Evolutionary conservation across 768 basidiomycete species (phyloP).

Genomic region (Pholiota molesta): DNA sequence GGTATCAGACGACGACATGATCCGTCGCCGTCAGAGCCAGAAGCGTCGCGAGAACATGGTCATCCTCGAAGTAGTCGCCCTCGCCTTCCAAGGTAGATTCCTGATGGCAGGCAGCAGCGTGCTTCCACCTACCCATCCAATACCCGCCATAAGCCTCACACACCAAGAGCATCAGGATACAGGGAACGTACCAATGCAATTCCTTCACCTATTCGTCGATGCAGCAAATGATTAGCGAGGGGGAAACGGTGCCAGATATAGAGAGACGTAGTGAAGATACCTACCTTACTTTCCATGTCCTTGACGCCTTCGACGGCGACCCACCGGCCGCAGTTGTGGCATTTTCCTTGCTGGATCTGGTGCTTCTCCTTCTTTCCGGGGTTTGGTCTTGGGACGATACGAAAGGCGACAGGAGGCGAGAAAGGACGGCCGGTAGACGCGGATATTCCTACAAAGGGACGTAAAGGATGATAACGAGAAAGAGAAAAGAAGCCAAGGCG

Average conservation of each 20-base stretch:
- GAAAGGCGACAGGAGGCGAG: constrained; percentile 74
- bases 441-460: constrained; percentile 60
- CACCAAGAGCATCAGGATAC: not conserved
- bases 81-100: constrained; percentile 59
- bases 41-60: constrained; percentile 38
- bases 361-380: constrained; percentile 63
- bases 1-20: not conserved
- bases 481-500: not conserved
- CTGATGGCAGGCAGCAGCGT: constrained; percentile 77
- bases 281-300: constrained; percentile 73
- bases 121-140: constrained; percentile 66
- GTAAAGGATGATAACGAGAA: too few relatives aligned
- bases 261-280: constrained; percentile 31
- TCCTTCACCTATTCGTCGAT: constrained; percentile 58
- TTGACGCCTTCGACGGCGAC: constrained; percentile 73
- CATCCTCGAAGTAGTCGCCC: constrained; percentile 56
- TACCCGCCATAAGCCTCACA: not conserved
- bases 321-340: constrained; percentile 80
- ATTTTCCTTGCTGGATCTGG: constrained; percentile 68
- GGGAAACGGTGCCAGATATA: constrained; percentile 3
- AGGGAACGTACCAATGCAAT: constrained; percentile 63
- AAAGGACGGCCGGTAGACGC: constrained; percentile 70
- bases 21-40: constrained; percentile 7
- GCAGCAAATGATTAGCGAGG: not conserved
- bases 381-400: constrained; percentile 44